Evolutionary conservation across 768 basidiomycete species (phyloP).

Genomic region (Boletus rubescentipes): DNA sequence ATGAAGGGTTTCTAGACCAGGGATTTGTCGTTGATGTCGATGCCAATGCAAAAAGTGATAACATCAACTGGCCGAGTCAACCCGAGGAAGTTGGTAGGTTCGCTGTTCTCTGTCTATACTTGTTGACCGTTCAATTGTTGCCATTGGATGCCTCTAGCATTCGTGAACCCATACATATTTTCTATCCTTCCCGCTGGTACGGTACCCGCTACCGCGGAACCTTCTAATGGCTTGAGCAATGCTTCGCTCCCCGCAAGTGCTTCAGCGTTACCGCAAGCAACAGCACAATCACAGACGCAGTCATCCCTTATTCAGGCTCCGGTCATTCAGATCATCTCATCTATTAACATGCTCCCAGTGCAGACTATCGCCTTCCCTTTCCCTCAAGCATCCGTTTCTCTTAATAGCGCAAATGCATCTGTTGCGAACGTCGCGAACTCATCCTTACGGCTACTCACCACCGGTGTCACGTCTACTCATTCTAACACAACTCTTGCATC

Average conservation of each 20-base stretch:
- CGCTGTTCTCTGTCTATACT: constrained; percentile 30
- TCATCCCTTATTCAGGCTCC: constrained; percentile 51
- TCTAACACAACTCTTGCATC: constrained; percentile 34
- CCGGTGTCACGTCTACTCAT: constrained; percentile 42
- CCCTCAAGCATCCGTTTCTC: constrained; percentile 29
- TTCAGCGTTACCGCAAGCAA: constrained; percentile 16
- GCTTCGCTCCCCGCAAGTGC: constrained; percentile 5
- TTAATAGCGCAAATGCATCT: constrained; percentile 3
- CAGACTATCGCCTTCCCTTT: constrained; percentile 71
- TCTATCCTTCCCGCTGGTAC: constrained; percentile 71
- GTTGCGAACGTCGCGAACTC: constrained; percentile 34
- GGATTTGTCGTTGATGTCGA: constrained; percentile 65
- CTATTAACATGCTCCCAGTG: constrained; percentile 56
- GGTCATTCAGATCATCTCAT: constrained; percentile 69
- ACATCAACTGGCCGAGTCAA: constrained; percentile 72
- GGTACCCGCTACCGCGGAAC: constrained; percentile 37
- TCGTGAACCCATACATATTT: constrained; percentile 75
- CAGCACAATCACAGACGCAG: constrained; percentile 23
- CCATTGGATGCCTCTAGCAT: constrained; percentile 48
- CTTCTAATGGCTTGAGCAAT: constrained; percentile 19
- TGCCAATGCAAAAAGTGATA: constrained; percentile 49
- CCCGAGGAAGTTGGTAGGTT: constrained; percentile 76
- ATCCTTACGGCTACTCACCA: constrained; percentile 59
- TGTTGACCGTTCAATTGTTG: constrained; percentile 65
- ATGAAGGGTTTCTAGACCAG: constrained; percentile 46